Conservation (phyloP, 2,329 filamentous ascomycete species). For the Teratosphaeriaceae sp. region DNA sequence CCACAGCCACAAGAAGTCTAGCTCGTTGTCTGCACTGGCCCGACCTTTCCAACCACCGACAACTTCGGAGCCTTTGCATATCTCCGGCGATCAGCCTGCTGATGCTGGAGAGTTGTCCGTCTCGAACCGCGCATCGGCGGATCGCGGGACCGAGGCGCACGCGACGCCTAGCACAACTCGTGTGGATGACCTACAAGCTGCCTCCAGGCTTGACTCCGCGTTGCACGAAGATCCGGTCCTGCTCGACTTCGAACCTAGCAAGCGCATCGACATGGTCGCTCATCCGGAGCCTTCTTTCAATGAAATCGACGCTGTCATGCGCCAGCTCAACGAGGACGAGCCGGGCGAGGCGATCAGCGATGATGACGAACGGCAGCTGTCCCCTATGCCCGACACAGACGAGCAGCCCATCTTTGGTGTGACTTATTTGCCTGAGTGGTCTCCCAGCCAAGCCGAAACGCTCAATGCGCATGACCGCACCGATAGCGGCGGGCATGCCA, state of each 20-base stretch:
- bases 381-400: slow-evolving; percentile 19
- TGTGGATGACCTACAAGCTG: slow-evolving; percentile 7
- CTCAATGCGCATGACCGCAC: slow-evolving; percentile 25
- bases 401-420: slow-evolving; percentile 24
- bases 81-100: not conserved
- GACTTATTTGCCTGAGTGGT: slow-evolving; percentile 27
- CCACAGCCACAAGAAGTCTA: slow-evolving; percentile 21
- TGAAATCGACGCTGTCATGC: slow-evolving; percentile 91
- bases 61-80: not conserved
- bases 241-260: too few relatives aligned
- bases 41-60: slow-evolving; percentile 54
- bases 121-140: slow-evolving; percentile 28
- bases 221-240: too few relatives aligned
- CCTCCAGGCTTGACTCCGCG: too few relatives aligned
- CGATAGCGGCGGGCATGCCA: slow-evolving; percentile 40
- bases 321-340: slow-evolving; percentile 67
- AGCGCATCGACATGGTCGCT: slow-evolving; percentile 15
- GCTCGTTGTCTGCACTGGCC: slow-evolving; percentile 62
- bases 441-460: slow-evolving; percentile 61
- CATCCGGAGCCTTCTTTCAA: slow-evolving; percentile 53
- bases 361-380: slow-evolving; percentile 17
- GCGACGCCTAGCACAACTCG: slow-evolving; percentile 13
- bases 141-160: slow-evolving; percentile 26
- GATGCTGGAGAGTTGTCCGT: slow-evolving; percentile 11
- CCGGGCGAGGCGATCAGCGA: slow-evolving; percentile 41